These are phyloP conservation scores for Mycena crocata DNA, from an alignment of 768 basidiomycete genomes.

Conservation along the genomic window DNA sequence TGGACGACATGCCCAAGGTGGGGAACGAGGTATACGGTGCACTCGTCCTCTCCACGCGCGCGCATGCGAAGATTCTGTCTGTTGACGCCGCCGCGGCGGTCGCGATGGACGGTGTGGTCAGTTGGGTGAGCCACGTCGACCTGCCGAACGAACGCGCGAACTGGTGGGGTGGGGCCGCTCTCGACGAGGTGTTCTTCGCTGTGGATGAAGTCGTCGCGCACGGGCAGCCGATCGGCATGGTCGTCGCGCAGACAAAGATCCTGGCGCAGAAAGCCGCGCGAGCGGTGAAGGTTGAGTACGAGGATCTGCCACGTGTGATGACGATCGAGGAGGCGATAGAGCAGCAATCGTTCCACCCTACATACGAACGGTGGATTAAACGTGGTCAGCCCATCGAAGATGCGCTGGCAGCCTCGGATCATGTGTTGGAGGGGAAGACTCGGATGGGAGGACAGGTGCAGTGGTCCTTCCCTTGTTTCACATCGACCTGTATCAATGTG, in stretches of 20 bases:
- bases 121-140: slow-evolving; percentile 30
- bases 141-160: slow-evolving; percentile 33
- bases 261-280: slow-evolving; percentile 36
- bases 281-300: slow-evolving; percentile 32
- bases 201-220: slow-evolving; percentile 32
- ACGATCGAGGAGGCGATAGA: slow-evolving; percentile 33
- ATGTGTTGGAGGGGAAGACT: slow-evolving; percentile 32
- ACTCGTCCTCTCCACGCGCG: slow-evolving; percentile 31
- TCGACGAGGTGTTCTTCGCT: slow-evolving; percentile 30
- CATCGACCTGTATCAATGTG: background rate
- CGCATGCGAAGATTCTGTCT: slow-evolving; percentile 34
- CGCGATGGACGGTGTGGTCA: slow-evolving; percentile 33
- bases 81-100: slow-evolving; percentile 28
- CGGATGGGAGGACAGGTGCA: slow-evolving; percentile 34
- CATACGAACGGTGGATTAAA: slow-evolving; percentile 31
- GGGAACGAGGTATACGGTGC: slow-evolving; percentile 34
- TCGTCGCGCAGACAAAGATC: slow-evolving; percentile 34
- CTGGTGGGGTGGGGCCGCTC: slow-evolving; percentile 32
- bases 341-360: slow-evolving; percentile 31
- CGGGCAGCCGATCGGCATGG: slow-evolving; percentile 35
- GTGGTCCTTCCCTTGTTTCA: background rate
- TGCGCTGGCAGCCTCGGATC: slow-evolving; percentile 24
- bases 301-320: slow-evolving; percentile 34
- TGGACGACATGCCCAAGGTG: slow-evolving; percentile 35
- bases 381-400: slow-evolving; percentile 30